Percentiles rank a stretch among this genome's conserved stretches.
phyloP scores from a whole-genome alignment of 2,329 filamentous ascomycete genomes.

The Hymenoscyphus fraxineus region DNA sequence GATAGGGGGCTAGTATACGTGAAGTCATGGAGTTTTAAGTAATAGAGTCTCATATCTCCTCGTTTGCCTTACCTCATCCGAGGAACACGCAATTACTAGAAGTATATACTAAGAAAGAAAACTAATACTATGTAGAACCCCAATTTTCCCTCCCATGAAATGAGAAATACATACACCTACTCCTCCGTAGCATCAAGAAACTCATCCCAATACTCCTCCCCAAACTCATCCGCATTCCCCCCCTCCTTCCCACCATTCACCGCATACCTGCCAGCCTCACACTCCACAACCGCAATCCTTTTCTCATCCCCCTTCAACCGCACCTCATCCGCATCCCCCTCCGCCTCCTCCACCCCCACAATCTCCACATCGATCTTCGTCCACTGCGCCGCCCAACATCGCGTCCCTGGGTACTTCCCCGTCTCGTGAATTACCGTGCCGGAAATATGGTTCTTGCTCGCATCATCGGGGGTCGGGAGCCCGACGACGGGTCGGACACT shows the following conservation, averaged over 20 bases:
- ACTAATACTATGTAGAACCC: too few relatives aligned
- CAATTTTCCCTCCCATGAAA: too few relatives aligned
- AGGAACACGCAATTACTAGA: too few relatives aligned
- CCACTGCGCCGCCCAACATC: slow-evolving; percentile 26
- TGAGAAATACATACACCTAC: too few relatives aligned
- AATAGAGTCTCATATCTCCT: too few relatives aligned
- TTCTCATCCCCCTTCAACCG: slow-evolving; percentile 14
- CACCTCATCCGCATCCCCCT: slow-evolving; percentile 13
- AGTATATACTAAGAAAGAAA: too few relatives aligned
- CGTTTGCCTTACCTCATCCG: too few relatives aligned
- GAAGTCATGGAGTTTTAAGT: too few relatives aligned
- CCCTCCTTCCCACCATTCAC: neutral
- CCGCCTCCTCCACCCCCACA: slow-evolving; percentile 7
- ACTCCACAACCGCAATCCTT: neutral
- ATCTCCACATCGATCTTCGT: slow-evolving; percentile 20
- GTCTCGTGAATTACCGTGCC: slow-evolving; percentile 25
- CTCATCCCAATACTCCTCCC: slow-evolving; percentile 23
- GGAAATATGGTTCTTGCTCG: slow-evolving; percentile 12
- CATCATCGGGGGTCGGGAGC: slow-evolving; percentile 11
- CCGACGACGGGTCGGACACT: slow-evolving; percentile 22
- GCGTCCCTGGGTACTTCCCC: slow-evolving; percentile 26
- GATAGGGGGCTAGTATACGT: too few relatives aligned
- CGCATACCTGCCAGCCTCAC: neutral
- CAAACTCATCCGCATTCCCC: slow-evolving; percentile 7
- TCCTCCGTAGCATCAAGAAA: slow-evolving; percentile 25